phyloP scores from a whole-genome alignment of 2,329 filamentous ascomycete species.

The Trichoderma arundinaceum region DNA sequence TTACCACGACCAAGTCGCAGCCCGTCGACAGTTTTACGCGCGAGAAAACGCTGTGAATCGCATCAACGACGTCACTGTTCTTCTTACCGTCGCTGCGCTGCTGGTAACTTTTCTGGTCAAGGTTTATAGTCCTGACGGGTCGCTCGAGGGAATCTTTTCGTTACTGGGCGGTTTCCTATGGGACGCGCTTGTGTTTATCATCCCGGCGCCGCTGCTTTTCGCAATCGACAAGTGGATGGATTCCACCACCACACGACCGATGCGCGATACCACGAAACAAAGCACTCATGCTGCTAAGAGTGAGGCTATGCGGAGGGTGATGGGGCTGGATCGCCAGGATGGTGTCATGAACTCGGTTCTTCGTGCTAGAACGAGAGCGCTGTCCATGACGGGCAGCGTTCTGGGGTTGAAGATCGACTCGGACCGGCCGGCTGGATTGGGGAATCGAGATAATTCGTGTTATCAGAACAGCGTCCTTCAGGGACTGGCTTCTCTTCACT shows the following conservation, averaged over 20 bases:
- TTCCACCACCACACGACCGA: conserved; percentile 50
- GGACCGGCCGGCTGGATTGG: conserved; percentile 69
- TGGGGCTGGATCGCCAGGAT: conserved; percentile 61
- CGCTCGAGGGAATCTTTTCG: conserved; percentile 40
- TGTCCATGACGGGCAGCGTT: conserved; percentile 57
- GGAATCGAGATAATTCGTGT: conserved; percentile 94
- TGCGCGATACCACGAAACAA: conserved; percentile 44
- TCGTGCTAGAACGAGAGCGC: conserved; percentile 61
- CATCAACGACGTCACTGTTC: conserved; percentile 44
- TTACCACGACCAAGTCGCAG: conserved; percentile 46
- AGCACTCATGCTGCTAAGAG: conserved; percentile 65
- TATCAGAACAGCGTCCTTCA: conserved; percentile 97
- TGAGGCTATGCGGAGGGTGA: conserved; percentile 65
- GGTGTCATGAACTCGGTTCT: conserved; percentile 63
- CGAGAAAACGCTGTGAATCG: conserved; percentile 42
- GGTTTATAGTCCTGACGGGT: conserved; percentile 43
- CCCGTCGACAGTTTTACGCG: conserved; percentile 42
- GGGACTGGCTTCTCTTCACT: conserved; percentile 75
- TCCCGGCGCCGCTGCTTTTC: conserved; percentile 63
- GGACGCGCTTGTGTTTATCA: conserved; percentile 63
- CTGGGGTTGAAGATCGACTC: conserved; percentile 48
- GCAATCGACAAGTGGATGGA: conserved; percentile 61
- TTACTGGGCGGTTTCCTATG: conserved; percentile 57
- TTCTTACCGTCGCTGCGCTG: conserved; percentile 45
- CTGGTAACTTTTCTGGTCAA: conserved; percentile 45